Evolutionary conservation across 2,329 filamentous ascomycete species (phyloP).

Genomic region (Fusarium chaquense): DNA sequence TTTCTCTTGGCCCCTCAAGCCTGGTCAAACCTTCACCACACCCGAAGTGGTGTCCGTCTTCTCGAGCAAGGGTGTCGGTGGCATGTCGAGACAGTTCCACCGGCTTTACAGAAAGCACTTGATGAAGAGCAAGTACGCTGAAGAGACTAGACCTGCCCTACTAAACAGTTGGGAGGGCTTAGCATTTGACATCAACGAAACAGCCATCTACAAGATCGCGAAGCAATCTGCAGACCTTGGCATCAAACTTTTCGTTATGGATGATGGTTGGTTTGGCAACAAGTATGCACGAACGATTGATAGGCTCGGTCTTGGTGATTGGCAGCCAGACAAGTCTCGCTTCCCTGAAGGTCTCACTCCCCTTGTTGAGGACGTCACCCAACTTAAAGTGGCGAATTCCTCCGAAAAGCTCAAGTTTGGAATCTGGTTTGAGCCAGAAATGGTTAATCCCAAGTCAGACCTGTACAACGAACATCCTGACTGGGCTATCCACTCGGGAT

Average conservation of each 20-base stretch:
- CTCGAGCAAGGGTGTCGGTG: slow-evolving; percentile 68
- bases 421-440: slow-evolving; percentile 76
- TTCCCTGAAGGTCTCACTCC: slow-evolving; percentile 69
- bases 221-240: slow-evolving; percentile 69
- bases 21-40: slow-evolving; percentile 68
- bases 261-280: slow-evolving; percentile 75
- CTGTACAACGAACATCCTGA: slow-evolving; percentile 72
- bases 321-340: slow-evolving; percentile 67
- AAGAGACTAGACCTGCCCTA: slow-evolving; percentile 64
- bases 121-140: slow-evolving; percentile 67
- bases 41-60: slow-evolving; percentile 74
- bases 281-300: slow-evolving; percentile 70
- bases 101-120: slow-evolving; percentile 71
- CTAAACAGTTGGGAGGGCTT: slow-evolving; percentile 77
- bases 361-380: slow-evolving; percentile 64
- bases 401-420: slow-evolving; percentile 67
- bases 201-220: slow-evolving; percentile 66
- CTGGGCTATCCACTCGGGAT: slow-evolving; percentile 70
- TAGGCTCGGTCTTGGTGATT: slow-evolving; percentile 71
- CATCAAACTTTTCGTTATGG: slow-evolving; percentile 71
- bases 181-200: slow-evolving; percentile 68
- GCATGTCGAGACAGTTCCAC: slow-evolving; percentile 73
- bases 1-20: slow-evolving; percentile 67
- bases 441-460: slow-evolving; percentile 72
- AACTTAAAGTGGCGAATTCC: slow-evolving; percentile 60